Evolutionary conservation across 2,329 filamentous ascomycete genomes (phyloP).

Genomic region (Pseudogymnoascus sp.): DNA sequence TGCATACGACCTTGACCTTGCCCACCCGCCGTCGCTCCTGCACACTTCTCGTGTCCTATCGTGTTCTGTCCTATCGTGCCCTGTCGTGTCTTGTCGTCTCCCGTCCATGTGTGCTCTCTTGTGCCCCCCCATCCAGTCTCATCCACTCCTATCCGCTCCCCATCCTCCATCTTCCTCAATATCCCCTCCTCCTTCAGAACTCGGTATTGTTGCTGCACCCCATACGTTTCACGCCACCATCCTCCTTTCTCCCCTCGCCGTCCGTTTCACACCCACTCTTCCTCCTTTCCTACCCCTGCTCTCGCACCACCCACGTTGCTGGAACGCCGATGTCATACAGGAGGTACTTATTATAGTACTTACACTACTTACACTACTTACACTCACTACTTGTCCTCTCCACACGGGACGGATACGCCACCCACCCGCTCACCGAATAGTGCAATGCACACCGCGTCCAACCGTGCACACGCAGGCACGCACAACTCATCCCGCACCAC

Average conservation of each 20-base stretch:
- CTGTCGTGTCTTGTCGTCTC: not conserved
- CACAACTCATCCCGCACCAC: not conserved
- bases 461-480: not conserved
- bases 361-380: not conserved
- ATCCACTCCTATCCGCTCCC: not conserved
- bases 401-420: not conserved
- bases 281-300: not conserved
- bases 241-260: not conserved
- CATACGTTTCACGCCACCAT: not conserved
- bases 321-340: not conserved
- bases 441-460: not conserved
- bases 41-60: not conserved
- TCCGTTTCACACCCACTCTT: not conserved
- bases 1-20: not conserved
- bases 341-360: not conserved
- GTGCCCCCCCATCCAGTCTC: not conserved
- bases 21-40: not conserved
- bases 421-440: not conserved
- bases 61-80: too few relatives aligned
- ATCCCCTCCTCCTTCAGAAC: not conserved
- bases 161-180: not conserved
- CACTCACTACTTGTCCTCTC: not conserved
- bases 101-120: not conserved
- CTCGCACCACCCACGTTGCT: not conserved
- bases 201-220: not conserved